Percentiles rank a stretch among this genome's conserved stretches.
phyloP scores from a whole-genome alignment of 441 rosid genomes.

The Eugenia klotzschiana region DNA sequence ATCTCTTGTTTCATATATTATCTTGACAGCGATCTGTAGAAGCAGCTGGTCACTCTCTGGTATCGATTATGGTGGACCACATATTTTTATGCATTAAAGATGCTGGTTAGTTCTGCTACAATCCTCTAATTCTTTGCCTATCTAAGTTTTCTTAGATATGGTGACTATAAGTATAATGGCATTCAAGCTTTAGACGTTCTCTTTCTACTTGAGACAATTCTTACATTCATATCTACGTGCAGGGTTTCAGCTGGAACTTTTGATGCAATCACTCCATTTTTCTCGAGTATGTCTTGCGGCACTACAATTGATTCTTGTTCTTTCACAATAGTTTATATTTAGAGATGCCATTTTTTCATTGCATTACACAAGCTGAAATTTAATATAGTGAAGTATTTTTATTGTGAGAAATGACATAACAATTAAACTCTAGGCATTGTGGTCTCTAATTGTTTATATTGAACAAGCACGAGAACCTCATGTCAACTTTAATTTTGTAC shows the following conservation, averaged over 20 bases:
- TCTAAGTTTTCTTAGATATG: slow-evolving; percentile 1
- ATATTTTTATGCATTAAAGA: slow-evolving; percentile 91
- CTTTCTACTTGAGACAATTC: not conserved
- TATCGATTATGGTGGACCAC: slow-evolving; percentile 88
- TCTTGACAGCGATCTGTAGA: slow-evolving; percentile 55
- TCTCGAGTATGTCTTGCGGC: slow-evolving; percentile 55
- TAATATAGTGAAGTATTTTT: not conserved
- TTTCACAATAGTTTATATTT: not conserved
- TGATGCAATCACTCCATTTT: slow-evolving; percentile 86
- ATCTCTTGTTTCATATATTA: slow-evolving; percentile 9
- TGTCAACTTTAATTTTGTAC: not conserved
- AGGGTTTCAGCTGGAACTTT: slow-evolving; percentile 91
- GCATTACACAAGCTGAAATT: not conserved
- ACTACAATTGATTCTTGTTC: not conserved
- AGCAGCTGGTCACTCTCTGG: slow-evolving; percentile 86
- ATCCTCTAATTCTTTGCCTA: not conserved
- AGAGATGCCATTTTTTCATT: not conserved
- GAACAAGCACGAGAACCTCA: not conserved
- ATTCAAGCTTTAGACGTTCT: not conserved
- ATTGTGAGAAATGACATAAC: not conserved
- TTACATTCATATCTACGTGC: slow-evolving; percentile 16
- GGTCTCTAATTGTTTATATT: not conserved
- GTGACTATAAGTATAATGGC: not conserved
- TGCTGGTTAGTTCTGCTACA: slow-evolving; percentile 49
- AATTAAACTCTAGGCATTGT: not conserved